Conservation (phyloP, 2,329 filamentous ascomycete genomes). For the Aspergillus novofumigatus region DNA sequence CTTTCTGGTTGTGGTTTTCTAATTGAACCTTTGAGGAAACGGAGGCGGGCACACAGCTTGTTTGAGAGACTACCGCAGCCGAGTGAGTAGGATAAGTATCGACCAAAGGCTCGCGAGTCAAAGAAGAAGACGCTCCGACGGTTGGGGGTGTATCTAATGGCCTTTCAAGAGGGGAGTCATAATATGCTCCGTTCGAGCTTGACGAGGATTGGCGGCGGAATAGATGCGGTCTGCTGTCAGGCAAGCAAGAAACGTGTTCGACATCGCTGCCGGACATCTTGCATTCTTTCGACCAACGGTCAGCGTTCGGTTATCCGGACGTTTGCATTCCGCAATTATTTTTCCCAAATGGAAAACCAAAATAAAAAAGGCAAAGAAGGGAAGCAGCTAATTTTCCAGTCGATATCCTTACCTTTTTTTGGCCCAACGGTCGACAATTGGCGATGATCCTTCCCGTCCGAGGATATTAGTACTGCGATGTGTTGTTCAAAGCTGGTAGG, state of each 20-base stretch:
- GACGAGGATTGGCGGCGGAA: constrained; percentile 30
- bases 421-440: constrained; percentile 22
- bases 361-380: neutral
- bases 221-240: constrained; percentile 26
- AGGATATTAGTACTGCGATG: constrained; percentile 30
- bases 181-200: constrained; percentile 21
- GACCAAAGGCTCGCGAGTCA: constrained; percentile 12
- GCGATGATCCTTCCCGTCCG: constrained; percentile 26
- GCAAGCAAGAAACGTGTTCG: constrained; percentile 36
- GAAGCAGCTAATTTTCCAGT: neutral
- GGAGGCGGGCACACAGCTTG: constrained; percentile 3
- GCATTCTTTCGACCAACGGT: constrained; percentile 31
- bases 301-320: constrained; percentile 15
- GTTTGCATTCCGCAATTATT: constrained; percentile 1
- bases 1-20: constrained; percentile 17
- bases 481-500: constrained; percentile 36
- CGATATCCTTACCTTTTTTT: neutral
- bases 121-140: constrained; percentile 17
- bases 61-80: neutral
- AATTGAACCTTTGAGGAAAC: constrained; percentile 8
- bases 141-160: constrained; percentile 27
- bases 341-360: neutral
- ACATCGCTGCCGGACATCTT: constrained; percentile 43
- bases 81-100: constrained; percentile 6
- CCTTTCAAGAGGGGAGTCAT: constrained; percentile 16